Percentiles rank a stretch among this genome's conserved stretches.
Evolutionary conservation across 2,329 filamentous ascomycete species (phyloP).

Genomic region (Tricladium varicosporioides): DNA sequence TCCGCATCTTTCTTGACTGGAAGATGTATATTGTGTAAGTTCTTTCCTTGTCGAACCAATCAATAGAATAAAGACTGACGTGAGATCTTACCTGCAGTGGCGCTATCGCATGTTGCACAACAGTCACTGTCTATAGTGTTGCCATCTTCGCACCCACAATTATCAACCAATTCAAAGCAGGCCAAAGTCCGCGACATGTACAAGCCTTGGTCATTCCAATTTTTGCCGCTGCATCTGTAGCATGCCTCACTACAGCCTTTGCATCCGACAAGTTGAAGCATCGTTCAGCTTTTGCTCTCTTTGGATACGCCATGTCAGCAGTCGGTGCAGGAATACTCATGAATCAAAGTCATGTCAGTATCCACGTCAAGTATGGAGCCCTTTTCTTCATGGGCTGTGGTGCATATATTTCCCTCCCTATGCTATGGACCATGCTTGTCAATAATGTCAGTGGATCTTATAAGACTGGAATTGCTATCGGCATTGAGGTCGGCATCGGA

Average conservation of each 20-base stretch:
- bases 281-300: slow-evolving; percentile 36
- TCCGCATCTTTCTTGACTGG: slow-evolving; percentile 34
- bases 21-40: slow-evolving; percentile 37
- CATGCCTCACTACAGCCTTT: slow-evolving; percentile 34
- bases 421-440: slow-evolving; percentile 45
- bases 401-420: slow-evolving; percentile 34
- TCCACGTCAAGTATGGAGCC: slow-evolving; percentile 31
- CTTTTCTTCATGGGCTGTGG: slow-evolving; percentile 37
- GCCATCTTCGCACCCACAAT: slow-evolving; percentile 44
- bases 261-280: slow-evolving; percentile 37
- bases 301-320: slow-evolving; percentile 31
- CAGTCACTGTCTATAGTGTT: slow-evolving; percentile 29
- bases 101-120: slow-evolving; percentile 10
- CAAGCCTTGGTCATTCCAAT: slow-evolving; percentile 40
- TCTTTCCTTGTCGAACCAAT: neutral
- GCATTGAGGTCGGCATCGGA: slow-evolving; percentile 24
- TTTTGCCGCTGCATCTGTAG: slow-evolving; percentile 35
- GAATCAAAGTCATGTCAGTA: slow-evolving; percentile 21
- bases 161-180: slow-evolving; percentile 37
- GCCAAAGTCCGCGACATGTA: slow-evolving; percentile 36
- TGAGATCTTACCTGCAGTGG: neutral
- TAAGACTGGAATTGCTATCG: slow-evolving; percentile 37
- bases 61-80: neutral
- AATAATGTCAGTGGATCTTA: slow-evolving; percentile 52
- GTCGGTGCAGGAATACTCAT: slow-evolving; percentile 38